Evolutionary conservation across 805 yeast species (phyloP).

Genomic region (Groenewaldozyma salmanticensis): DNA sequence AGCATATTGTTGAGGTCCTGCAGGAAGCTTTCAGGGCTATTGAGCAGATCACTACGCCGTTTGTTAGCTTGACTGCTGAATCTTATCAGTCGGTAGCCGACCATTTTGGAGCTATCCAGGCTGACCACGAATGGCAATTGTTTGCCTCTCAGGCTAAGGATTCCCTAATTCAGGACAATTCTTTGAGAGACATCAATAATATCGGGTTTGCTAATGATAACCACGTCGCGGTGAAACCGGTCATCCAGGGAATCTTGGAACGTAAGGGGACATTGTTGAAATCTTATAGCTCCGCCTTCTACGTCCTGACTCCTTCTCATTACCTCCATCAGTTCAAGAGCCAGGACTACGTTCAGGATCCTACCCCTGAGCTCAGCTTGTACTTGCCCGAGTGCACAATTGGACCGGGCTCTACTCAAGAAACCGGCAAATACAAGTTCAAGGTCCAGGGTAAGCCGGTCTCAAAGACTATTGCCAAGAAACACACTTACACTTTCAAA

Average conservation of each 20-base stretch:
- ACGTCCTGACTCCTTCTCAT: conserved; percentile 38
- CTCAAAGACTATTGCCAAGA: conserved; percentile 23
- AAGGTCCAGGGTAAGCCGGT: conserved; percentile 36
- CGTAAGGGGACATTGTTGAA: conserved; percentile 37
- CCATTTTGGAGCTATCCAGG: conserved; percentile 28
- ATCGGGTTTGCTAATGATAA: conserved; percentile 32
- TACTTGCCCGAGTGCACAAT: conserved; percentile 39
- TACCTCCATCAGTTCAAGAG: conserved; percentile 39
- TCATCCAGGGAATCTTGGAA: conserved; percentile 38
- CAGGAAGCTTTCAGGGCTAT: conserved; percentile 31
- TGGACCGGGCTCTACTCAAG: conserved; percentile 27
- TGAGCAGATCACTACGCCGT: conserved; percentile 23
- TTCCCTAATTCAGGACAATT: conserved; percentile 25
- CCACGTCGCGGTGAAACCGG: conserved; percentile 35
- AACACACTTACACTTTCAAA: conserved; percentile 32
- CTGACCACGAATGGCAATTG: conserved; percentile 37
- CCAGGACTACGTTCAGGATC: conserved; percentile 32
- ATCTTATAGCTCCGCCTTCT: conserved; percentile 36
- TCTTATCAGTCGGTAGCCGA: conserved; percentile 25
- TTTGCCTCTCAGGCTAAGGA: conserved; percentile 29
- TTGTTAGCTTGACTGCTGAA: conserved; percentile 24
- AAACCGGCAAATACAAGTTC: conserved; percentile 32
- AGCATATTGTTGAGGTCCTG: conserved; percentile 34
- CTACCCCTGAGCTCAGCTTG: conserved; percentile 37
- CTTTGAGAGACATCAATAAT: conserved; percentile 30